Base-by-base conservation (phyloP, 768 basidiomycete genomes). In the Collybiopsis confluens region DNA sequence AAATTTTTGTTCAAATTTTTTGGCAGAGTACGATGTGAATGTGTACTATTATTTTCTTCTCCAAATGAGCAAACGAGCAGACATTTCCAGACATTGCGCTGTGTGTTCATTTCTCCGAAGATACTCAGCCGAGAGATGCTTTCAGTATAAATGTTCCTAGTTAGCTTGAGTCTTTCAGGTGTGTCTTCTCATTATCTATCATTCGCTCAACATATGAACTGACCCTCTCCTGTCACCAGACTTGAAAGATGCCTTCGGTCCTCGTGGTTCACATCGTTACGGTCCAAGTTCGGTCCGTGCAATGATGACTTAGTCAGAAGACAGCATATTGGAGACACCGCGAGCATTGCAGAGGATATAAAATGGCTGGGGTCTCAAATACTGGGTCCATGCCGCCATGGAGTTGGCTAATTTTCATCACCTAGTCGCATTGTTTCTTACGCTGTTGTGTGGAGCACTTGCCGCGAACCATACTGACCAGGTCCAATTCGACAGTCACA, bases 401-500 rank as follows among this genome's bases (percentile, higher is more conserved):
- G 28, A 45, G 24, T 18, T 45, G n/a, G n/a, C n/a, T 7, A 15
- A 16, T 10, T 16, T 5, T 44, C 43, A 24, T 7, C 11, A 9
- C 11, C 28, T 11, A 27, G 44, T 27, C n/a, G 28, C 6, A 16
- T n/a, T 18, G n/a, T 27, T 30, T 15, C 44, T 45, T 30, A 26
- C 18, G 15, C 18, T 45, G 7, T 23, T 45, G 26, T n/a, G 28
- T 16, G 20, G 24, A 16, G 28, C 28, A n/a, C 6, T 45, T 7
- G 44, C 44, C 24, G 24, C 27, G 3, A n/a, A 45, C 18, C 48
- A 66, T 23, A 73, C 73, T 7, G 69, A 72, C 50, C 16, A 59
- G 53, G 76, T 79, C 15, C 62, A 63, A 37, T 80, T 78, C 57
- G 89, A 91, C 65, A 84, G 82, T 58, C 86, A 87, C 64, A 88